Evolutionary conservation across 2,329 filamentous ascomycete species (phyloP), one percentile per base, ranked within the genome.

Genomic region (Dryadomyces sulphureus): DNA sequence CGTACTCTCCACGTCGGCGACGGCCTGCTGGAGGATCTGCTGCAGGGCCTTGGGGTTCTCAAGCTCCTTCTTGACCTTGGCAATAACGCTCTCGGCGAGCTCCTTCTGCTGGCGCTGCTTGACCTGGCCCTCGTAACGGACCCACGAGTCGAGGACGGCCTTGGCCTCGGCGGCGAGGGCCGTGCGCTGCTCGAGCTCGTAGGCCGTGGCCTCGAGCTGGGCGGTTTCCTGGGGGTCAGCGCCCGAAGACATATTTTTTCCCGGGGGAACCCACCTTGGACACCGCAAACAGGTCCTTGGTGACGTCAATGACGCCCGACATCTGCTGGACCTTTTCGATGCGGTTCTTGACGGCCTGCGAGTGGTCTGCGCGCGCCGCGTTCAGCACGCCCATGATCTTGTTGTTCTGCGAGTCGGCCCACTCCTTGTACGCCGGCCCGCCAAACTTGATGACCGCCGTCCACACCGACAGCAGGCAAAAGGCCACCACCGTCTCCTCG

Each of bases 51-150:
- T 96, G 66, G 93, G 92, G 77, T 84, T 95, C 77, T 95, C 86
- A 49, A 98, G 80, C 77, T 96, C 90, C 80, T 96, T 96, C 69
- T 85, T 82, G 63, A 96, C 92, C 80, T 95, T 98, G 74, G 84
- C 79, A 61, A 98, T 96, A 67, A 98, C 75, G 66, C 72, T 79
- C 63, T 94, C 81, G 54, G 92, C 87, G 55, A 98, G 79, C 77
- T 98, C 92, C 69, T 77, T 82, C 78, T 98, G 92, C 75, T 98
- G 88, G 66, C 92, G 84, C 74, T 90, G 84, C 84, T 96, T 98
- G 62, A 98, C 89, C 75, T 96, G 92, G 59, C 84, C 73, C 75
- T 98, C 92, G 69, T 98, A 98, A 65, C 92, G 84, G 54, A 96
- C 89, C 93, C 92, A 98, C 48, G 88, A 95, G 66, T 98, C 92